Conservation (phyloP, 345 rosid species). For the Brassica napus region Da-Ae NC_063442.1:36491501-36492000, state of each 20-base stretch:
- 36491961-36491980: slow-evolving; percentile 45
- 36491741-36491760: slow-evolving; percentile 76
- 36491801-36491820: slow-evolving; percentile 16
- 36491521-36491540: slow-evolving; percentile 78
- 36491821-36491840: neutral
- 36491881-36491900: slow-evolving; percentile 77
- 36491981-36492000: slow-evolving; percentile 59
- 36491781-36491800: slow-evolving; percentile 65
- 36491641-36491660: slow-evolving; percentile 4
- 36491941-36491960: slow-evolving; percentile 49
- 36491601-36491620: neutral
- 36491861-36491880: slow-evolving; percentile 37
- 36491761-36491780: slow-evolving; percentile 59
- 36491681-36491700: slow-evolving; percentile 81
- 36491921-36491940: slow-evolving; percentile 72
- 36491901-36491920: slow-evolving; percentile 59
- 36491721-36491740: slow-evolving; percentile 69
- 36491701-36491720: slow-evolving; percentile 56
- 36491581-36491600: neutral
- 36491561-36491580: neutral
- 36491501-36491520: slow-evolving; percentile 79
- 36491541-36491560: slow-evolving; percentile 59
- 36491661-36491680: slow-evolving; percentile 55
- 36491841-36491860: neutral
- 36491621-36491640: neutral